Conservation (phyloP, 768 basidiomycete species). For the Terana coerulea region DNA sequence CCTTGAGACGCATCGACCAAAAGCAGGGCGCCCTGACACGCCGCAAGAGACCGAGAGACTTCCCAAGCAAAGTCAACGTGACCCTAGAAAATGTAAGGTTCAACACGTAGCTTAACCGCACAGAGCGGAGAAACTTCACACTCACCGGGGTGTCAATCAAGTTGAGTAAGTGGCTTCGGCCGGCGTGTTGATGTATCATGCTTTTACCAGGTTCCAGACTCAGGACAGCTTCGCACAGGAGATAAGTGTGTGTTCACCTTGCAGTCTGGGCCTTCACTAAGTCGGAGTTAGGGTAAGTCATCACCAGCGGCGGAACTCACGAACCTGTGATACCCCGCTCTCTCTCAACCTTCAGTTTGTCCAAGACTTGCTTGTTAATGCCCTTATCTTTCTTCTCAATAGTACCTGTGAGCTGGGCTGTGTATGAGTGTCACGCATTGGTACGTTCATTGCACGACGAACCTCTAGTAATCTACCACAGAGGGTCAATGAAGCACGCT, state of each 20-base stretch:
- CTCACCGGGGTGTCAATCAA: conserved; percentile 92
- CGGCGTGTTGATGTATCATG: conserved; percentile 69
- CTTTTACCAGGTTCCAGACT: conserved; percentile 32
- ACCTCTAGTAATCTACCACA: conserved; percentile 68
- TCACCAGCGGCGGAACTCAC: conserved; percentile 11
- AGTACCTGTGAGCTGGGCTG: conserved; percentile 77
- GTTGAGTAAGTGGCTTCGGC: conserved; percentile 73
- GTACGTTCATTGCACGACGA: conserved; percentile 11
- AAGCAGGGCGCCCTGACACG: conserved; percentile 84
- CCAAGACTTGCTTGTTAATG: conserved; percentile 80
- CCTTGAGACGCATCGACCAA: conserved; percentile 98
- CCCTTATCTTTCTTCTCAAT: conserved; percentile 63
- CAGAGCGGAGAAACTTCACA: conserved; percentile 1
- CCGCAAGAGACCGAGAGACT: conserved; percentile 86
- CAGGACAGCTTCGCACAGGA: conserved; percentile 5
- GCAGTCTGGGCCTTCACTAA: conserved; percentile 95
- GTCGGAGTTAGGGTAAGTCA: neutral
- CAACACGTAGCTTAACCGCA: neutral
- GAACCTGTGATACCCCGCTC: conserved; percentile 94
- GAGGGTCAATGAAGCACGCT: conserved; percentile 11
- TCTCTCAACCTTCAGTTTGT: conserved; percentile 94
- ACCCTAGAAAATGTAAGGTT: conserved; percentile 64
- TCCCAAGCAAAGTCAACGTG: conserved; percentile 99
- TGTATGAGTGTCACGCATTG: conserved; percentile 13
- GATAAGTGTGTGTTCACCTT: conserved; percentile 41